A percentile compares a stretch with the other conserved stretches of the same genome.
Evolutionary conservation across 345 rosid genomes (phyloP).

Genomic region (Aethionema arabicum): DNA sequence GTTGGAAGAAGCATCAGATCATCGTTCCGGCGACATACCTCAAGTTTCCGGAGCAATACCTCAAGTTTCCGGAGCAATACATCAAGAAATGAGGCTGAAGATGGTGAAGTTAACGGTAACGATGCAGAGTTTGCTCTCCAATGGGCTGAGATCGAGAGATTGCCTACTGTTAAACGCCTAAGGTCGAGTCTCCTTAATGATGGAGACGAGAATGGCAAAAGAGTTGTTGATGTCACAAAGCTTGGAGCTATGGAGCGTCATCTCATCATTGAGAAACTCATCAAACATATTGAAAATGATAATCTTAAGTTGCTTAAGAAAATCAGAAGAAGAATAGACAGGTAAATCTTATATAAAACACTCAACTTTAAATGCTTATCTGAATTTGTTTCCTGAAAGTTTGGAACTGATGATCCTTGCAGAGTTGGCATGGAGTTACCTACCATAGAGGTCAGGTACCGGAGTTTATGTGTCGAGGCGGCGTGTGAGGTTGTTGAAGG

Average conservation of each 20-base stretch:
- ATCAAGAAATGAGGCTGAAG: constrained; percentile 32
- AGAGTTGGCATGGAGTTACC: constrained; percentile 73
- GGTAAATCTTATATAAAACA: constrained; percentile 39
- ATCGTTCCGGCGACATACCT: constrained; percentile 48
- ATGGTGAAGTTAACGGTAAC: constrained; percentile 27
- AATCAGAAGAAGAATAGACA: constrained; percentile 56
- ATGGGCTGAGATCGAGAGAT: constrained; percentile 76
- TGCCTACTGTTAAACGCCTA: constrained; percentile 67
- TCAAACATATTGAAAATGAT: constrained; percentile 70
- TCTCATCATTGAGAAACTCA: constrained; percentile 62
- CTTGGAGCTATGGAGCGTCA: constrained; percentile 61
- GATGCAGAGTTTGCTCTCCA: constrained; percentile 48
- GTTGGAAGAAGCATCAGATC: constrained; percentile 68
- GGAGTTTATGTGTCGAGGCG: constrained; percentile 56
- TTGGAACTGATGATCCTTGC: constrained; percentile 19
- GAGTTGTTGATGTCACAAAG: constrained; percentile 55
- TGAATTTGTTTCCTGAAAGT: not conserved
- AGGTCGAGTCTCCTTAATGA: constrained; percentile 52
- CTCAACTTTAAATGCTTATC: not conserved
- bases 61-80: constrained; percentile 44
- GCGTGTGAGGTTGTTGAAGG: constrained; percentile 69
- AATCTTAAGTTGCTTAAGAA: constrained; percentile 58
- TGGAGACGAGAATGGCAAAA: constrained; percentile 33
- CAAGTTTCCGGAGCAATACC: constrained; percentile 50
- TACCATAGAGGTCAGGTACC: constrained; percentile 67